phyloP scores from a whole-genome alignment of 169 alveolate genomes.

The Perkinsus chesapeaki region DNA sequence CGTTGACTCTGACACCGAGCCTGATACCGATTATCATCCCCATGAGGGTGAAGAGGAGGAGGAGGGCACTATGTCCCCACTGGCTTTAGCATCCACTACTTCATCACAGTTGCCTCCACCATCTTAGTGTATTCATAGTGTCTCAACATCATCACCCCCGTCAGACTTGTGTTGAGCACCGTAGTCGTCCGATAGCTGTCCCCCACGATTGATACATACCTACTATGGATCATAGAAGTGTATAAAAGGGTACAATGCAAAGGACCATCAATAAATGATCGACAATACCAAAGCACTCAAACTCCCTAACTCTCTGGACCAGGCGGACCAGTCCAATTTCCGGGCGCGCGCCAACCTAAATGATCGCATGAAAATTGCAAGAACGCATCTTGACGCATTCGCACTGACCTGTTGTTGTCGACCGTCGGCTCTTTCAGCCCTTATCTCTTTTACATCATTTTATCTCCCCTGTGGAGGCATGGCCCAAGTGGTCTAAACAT shows the following conservation, averaged over 20 bases:
- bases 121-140: too few species aligned
- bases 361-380: background rate
- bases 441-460: background rate
- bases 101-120: background rate
- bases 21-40: background rate
- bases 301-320: too few species aligned
- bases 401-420: background rate
- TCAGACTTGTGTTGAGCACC: too few species aligned
- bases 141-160: too few species aligned
- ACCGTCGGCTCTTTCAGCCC: background rate
- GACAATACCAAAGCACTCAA: too few species aligned
- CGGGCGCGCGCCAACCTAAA: background rate
- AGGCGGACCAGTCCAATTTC: background rate
- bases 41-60: background rate
- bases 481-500: background rate
- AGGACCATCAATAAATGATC: too few species aligned
- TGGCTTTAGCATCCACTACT: background rate
- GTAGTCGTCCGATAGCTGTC: background rate
- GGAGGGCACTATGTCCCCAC: background rate
- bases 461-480: background rate
- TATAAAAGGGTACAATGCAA: too few species aligned
- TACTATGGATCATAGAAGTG: too few species aligned
- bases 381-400: background rate
- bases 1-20: background rate
- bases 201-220: too few species aligned